Evolutionary conservation across 805 yeast species (phyloP), one percentile per base, ranked within the genome.

Genomic region (Spathaspora hagerdaliae): DNA sequence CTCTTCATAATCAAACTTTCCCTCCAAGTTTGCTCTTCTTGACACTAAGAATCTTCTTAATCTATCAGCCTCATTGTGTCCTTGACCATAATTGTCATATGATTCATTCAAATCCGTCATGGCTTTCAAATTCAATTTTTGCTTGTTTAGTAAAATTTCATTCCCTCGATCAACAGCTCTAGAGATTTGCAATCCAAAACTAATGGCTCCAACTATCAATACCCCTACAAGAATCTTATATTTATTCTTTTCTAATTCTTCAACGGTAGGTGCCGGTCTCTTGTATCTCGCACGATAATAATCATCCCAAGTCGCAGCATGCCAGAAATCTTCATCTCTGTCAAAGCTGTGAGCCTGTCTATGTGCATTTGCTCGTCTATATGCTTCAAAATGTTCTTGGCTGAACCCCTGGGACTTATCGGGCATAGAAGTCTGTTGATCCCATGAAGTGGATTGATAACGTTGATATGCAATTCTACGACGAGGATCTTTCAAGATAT

Each of bases 221-320:
- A 71, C 75, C 6, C 65, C 65, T 40, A 58, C 55, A 43, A 71
- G 51, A 4, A 74, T 68, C 55, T 63, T 65, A 63, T 66, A 69
- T 52, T 72, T 72, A 59, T 67, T 73, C 55, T 61, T 72, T 60
- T 66, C 67, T 51, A 66, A 49, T 53, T 69, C 69, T 50, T 67
- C 68, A 53, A 60, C 58, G 44, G 78, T 65, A 19, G 72, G 77
- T 5, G 73, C 73, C 14, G 48, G 44, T 26, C 71, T 52, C 31
- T 65, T 56, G 45, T 67, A 62, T 54, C 60, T 61, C 69, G 73
- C 67, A 36, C 62, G 57, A 69, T 79, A 75, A 56, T 73, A 75
- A 46, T 81, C 87, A 50, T 81, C 85, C 86, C 86, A 81, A 0
- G 77, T 77, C 0, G 82, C 82, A 0, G 86, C 84, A 41, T 67